Base-by-base conservation (phyloP, 2,329 filamentous ascomycete species). In the Penicillium concentricum region DNA sequence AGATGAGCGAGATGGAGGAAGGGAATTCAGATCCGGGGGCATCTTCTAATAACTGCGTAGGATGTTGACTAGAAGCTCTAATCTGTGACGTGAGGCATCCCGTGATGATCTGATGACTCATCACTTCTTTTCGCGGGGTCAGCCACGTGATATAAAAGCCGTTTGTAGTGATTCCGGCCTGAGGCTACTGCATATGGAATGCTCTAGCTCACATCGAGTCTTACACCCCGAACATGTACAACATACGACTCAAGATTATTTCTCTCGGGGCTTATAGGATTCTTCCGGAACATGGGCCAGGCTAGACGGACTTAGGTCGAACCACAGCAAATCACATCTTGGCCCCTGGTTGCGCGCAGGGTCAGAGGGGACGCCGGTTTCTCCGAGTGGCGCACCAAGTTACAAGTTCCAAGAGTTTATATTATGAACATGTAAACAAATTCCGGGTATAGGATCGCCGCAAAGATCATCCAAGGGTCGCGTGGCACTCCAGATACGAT, bases 21-120 rank as follows among this genome's bases (percentile, higher is more conserved):
- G 80, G 7, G 87, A 87, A 79, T 91, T 89, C 69, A 91, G 82
- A 76, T 91, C 88, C 49, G 88, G 88, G 63, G 87, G 83, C 88
- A 91, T 89, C 54, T 22, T 54, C 39, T 13, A 18, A 24, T 18
- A 42, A 32, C 41, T 7, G 32, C 10, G n/a, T 32, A 24, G 48
- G 48, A 45, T 30, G 43, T 41, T n/a, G 32, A 35, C 34, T 49
- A 35, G 42, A 50, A 63, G 61, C 62, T 59, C 51, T 35, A 47
- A 50, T 52, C 48, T 41, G 49, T 34, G 41, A 54, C 50, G 51
- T 55, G 52, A 54, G 56, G 38, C 28, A 39, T 41, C 24, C 41
- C 30, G 46, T 51, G 47, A 56, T 18, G 51, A 41, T 13, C 22
- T 4, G 51, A 30, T 64, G 56, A 61, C 48, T 64, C 56, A 64